Conservation (phyloP, 768 basidiomycete genomes). For the Epithele typhae region DNA sequence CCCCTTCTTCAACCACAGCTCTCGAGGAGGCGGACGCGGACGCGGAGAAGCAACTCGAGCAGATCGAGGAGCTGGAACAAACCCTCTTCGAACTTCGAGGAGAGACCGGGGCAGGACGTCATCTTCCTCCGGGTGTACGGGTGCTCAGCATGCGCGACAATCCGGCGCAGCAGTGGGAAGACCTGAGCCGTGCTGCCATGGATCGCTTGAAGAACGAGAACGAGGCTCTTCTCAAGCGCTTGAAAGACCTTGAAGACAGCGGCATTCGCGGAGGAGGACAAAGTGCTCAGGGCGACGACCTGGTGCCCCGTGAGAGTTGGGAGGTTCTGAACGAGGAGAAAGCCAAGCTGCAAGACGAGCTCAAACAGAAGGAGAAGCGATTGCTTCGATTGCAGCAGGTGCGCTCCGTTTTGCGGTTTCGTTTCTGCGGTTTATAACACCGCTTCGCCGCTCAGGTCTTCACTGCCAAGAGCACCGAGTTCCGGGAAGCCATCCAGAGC, state of each 20-base stretch:
- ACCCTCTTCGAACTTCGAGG: constrained; percentile 73
- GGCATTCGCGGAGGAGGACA: constrained; percentile 20
- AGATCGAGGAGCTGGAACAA: constrained; percentile 73
- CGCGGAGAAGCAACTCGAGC: constrained; percentile 37
- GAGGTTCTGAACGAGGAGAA: constrained; percentile 70
- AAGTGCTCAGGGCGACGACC: constrained; percentile 28
- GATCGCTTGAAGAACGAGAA: constrained; percentile 81
- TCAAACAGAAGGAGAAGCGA: constrained; percentile 80
- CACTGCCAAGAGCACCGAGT: constrained; percentile 80
- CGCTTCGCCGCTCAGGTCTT: constrained; percentile 53
- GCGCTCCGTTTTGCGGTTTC: not conserved
- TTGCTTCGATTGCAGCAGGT: constrained; percentile 76
- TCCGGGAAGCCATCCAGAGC: constrained; percentile 84
- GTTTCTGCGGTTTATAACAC: too few species aligned
- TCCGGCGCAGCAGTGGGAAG: constrained; percentile 80
- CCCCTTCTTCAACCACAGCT: constrained; percentile 28
- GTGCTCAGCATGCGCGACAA: constrained; percentile 71
- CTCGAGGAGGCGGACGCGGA: constrained; percentile 37
- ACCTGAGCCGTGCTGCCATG: constrained; percentile 69
- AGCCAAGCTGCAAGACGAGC: constrained; percentile 53
- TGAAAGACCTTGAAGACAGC: constrained; percentile 56
- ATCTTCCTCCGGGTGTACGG: constrained; percentile 67
- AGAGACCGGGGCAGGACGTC: constrained; percentile 70
- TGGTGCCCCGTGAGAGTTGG: constrained; percentile 79
- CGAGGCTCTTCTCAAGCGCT: constrained; percentile 64